Percentiles rank a stretch among this genome's conserved stretches.
Evolutionary conservation across 2,329 filamentous ascomycete genomes (phyloP).

Genomic region (Paraphaeosphaeria sporulosa): DNA sequence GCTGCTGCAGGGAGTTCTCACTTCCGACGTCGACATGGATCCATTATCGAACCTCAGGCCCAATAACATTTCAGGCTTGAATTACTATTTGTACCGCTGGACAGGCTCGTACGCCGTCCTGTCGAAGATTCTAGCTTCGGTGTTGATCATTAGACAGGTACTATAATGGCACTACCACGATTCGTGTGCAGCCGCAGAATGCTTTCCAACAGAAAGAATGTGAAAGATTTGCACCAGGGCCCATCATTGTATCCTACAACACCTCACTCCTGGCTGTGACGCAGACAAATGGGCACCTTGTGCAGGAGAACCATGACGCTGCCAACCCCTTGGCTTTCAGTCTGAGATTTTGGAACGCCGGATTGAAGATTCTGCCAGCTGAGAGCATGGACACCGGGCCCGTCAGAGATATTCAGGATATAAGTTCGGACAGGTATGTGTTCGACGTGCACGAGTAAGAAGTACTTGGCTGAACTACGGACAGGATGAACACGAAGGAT

Average conservation of each 20-base stretch:
- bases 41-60: constrained; percentile 12
- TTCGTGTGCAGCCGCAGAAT: constrained; percentile 9
- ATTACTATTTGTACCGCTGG: constrained; percentile 13
- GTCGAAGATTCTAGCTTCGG: background rate
- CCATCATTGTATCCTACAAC: constrained; percentile 4
- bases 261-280: constrained; percentile 11
- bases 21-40: constrained; percentile 6
- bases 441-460: background rate
- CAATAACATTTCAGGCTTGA: constrained; percentile 9
- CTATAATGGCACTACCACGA: constrained; percentile 14
- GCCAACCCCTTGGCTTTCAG: constrained; percentile 10
- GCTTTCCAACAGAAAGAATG: background rate
- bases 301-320: constrained; percentile 4
- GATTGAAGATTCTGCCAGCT: constrained; percentile 5
- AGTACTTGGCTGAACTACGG: background rate
- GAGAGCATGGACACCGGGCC: constrained; percentile 2
- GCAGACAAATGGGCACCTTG: constrained; percentile 9
- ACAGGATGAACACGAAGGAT: constrained; percentile 11
- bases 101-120: constrained; percentile 3
- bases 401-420: constrained; percentile 8
- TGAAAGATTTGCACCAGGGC: background rate
- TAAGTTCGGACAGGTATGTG: constrained; percentile 12
- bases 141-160: constrained; percentile 3
- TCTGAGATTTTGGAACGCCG: constrained; percentile 11
- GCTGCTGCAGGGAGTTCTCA: background rate